Conservation (phyloP, 164 flowering plant genomes). For the Tetrastigma voinierianum region DNA sequence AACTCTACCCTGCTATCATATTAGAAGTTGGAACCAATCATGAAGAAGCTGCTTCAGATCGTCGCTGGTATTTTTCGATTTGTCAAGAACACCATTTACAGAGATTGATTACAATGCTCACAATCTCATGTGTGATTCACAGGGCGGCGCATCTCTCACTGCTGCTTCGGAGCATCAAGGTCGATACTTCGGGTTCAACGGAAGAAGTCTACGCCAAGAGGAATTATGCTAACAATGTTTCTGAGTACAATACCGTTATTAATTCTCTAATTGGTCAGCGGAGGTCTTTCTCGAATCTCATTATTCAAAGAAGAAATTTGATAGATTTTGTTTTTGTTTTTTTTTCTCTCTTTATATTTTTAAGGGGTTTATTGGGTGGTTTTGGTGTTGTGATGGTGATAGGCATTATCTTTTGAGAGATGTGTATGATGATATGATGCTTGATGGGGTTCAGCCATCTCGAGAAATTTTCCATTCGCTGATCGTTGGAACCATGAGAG, state of each 20-base stretch:
- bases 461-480: constrained; percentile 77
- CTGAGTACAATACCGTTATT: constrained; percentile 85
- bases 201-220: constrained; percentile 60
- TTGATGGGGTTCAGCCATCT: constrained; percentile 82
- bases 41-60: too few species aligned
- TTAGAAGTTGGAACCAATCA: too few species aligned
- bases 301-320: too few species aligned
- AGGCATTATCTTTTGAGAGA: constrained; percentile 81
- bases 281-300: constrained; percentile 33
- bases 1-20: too few species aligned
- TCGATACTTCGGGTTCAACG: too few species aligned
- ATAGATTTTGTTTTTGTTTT: not conserved
- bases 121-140: too few species aligned
- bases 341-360: not conserved
- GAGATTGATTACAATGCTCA: too few species aligned
- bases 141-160: too few species aligned
- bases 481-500: constrained; percentile 72
- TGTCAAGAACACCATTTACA: too few species aligned
- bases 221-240: constrained; percentile 73
- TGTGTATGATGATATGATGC: constrained; percentile 84
- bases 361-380: not conserved
- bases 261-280: constrained; percentile 59
- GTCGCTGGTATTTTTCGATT: too few species aligned
- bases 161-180: too few species aligned
- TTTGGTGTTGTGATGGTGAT: not conserved